Percentiles rank a stretch among this genome's conserved stretches.
Conservation (phyloP, 805 yeast genomes). For the Suhomyces prunicola region DNA sequence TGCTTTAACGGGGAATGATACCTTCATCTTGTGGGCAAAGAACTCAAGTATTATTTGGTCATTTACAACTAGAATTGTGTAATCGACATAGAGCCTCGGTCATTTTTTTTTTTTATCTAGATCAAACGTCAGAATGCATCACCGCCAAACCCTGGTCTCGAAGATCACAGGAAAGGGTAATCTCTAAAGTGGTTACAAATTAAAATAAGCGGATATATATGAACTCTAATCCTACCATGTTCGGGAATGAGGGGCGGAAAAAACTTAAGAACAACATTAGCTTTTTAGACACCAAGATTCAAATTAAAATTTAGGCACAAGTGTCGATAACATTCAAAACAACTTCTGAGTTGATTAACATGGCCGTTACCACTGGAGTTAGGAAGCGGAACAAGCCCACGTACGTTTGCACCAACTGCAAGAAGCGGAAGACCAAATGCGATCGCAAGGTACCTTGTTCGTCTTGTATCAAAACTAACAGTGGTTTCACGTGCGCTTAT, state of each 20-base stretch:
- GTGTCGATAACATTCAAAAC: not conserved
- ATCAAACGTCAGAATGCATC: not conserved
- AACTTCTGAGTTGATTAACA: not conserved
- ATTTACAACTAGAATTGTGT: not conserved
- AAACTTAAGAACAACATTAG: not conserved
- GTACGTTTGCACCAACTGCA: constrained; percentile 30
- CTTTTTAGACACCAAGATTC: not conserved
- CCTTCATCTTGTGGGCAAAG: not conserved
- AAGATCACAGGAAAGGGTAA: not conserved
- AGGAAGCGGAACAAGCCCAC: constrained; percentile 21
- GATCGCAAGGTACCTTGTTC: constrained; percentile 26
- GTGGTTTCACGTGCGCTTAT: constrained; percentile 17
- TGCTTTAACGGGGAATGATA: not conserved
- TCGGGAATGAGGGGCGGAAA: not conserved
- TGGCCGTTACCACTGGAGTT: not conserved
- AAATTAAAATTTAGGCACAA: not conserved
- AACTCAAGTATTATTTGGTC: not conserved
- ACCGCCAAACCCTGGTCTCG: not conserved
- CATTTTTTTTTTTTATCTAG: not conserved
- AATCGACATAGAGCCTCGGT: not conserved
- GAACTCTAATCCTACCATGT: not conserved
- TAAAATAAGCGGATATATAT: not conserved
- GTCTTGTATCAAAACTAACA: constrained; percentile 21
- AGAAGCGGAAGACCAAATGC: constrained; percentile 31
- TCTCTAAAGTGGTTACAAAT: not conserved